phyloP scores from a whole-genome alignment of 176 grass and related monocot genomes.

The Coix lacrymajobi region DNA sequence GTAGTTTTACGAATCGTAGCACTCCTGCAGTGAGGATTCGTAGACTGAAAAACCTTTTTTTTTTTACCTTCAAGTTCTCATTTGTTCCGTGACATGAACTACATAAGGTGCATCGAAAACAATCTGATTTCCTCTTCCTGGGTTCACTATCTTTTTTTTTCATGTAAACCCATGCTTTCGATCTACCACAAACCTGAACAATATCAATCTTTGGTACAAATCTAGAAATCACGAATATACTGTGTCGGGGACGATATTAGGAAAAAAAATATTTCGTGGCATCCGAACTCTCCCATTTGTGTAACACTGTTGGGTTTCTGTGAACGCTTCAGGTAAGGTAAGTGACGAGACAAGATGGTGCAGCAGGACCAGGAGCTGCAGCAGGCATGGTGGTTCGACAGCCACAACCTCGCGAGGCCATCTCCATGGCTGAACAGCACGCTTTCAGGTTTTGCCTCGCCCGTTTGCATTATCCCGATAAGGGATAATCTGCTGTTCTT shows the following conservation, averaged over 20 bases:
- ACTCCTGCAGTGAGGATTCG: not conserved
- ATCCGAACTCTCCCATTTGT: not conserved
- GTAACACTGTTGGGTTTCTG: too few species aligned
- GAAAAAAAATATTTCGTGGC: too few species aligned
- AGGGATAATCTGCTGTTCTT: not conserved
- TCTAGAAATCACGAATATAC: not conserved
- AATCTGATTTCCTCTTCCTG: not conserved
- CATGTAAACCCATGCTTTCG: too few species aligned
- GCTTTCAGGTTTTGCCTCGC: conserved; percentile 45
- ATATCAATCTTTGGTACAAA: not conserved
- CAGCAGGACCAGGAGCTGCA: conserved; percentile 50
- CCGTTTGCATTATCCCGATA: not conserved
- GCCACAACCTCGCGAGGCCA: conserved; percentile 41
- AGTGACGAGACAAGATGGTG: conserved; percentile 34
- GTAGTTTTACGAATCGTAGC: not conserved
- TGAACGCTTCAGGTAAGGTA: conserved; percentile 24
- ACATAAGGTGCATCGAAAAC: not conserved
- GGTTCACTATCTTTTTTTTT: too few species aligned
- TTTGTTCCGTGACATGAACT: not conserved
- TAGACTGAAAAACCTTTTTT: too few species aligned
- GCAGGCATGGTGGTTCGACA: conserved; percentile 80
- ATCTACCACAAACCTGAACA: not conserved
- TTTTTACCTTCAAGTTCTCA: not conserved
- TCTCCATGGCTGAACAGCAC: conserved; percentile 59
- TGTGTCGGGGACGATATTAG: not conserved